These are phyloP conservation scores for Spatholobus suberectus DNA, from an alignment of 306 rosid genomes.

Conservation along the genomic window DNA sequence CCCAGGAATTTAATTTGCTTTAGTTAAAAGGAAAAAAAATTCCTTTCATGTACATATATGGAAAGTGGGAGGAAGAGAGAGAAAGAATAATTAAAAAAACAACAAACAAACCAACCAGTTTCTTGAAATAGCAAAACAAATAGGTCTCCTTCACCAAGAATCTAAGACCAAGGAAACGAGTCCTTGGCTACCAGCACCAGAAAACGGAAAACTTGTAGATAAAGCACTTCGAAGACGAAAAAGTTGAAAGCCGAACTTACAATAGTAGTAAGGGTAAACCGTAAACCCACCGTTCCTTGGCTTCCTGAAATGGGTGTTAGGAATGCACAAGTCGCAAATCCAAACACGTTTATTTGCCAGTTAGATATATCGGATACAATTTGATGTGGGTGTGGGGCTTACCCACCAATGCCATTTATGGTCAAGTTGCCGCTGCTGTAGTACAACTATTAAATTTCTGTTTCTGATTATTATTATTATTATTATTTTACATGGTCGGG, in stretches of 20 bases:
- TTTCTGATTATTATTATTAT: background rate
- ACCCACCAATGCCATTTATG: background rate
- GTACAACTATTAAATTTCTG: background rate
- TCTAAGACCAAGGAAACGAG: background rate
- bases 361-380: background rate
- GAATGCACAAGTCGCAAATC: background rate
- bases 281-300: background rate
- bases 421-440: conserved; percentile 12
- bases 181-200: background rate
- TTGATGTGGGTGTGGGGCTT: conserved; percentile 30
- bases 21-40: background rate
- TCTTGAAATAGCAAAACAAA: conserved; percentile 9
- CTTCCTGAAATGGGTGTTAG: conserved; percentile 28
- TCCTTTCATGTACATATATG: background rate
- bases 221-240: background rate
- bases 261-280: background rate
- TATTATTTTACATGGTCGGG: background rate
- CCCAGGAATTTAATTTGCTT: background rate
- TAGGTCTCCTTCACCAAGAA: background rate
- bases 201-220: conserved; percentile 3
- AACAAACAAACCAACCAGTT: background rate
- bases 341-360: background rate
- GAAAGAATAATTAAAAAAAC: background rate
- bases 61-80: background rate
- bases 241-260: conserved; percentile 3